Percentiles rank a stretch among this genome's conserved stretches.
phyloP scores from a whole-genome alignment of 768 basidiomycete genomes.

The Tricholoma furcatifolium region DNA sequence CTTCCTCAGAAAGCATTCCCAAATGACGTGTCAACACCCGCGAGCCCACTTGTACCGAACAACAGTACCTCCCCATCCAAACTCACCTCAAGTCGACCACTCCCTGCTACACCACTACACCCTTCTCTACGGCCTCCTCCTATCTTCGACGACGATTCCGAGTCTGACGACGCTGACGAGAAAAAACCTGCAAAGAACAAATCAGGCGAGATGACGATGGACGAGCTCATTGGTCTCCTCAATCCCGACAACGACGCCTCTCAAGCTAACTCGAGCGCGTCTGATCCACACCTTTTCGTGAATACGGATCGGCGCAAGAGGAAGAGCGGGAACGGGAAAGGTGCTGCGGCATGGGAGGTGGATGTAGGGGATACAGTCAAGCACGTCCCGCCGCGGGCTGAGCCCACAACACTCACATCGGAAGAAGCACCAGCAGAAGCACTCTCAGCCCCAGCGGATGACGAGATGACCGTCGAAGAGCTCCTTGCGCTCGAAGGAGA shows the following conservation, averaged over 20 bases:
- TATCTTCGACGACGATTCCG: neutral
- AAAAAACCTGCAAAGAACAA: neutral
- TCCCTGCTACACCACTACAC: constrained; percentile 6
- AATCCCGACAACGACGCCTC: neutral
- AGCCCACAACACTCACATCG: neutral
- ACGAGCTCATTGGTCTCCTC: constrained; percentile 6
- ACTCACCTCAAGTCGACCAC: constrained; percentile 3
- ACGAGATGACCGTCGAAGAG: constrained; percentile 18
- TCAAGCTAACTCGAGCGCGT: neutral
- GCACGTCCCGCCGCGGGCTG: neutral
- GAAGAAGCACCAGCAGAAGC: neutral
- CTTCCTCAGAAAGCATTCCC: no score
- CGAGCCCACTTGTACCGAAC: neutral
- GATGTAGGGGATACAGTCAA: constrained; percentile 16
- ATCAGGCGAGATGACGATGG: constrained; percentile 15
- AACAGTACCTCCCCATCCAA: neutral
- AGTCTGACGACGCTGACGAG: neutral
- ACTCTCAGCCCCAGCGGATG: neutral
- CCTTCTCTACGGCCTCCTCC: constrained; percentile 7
- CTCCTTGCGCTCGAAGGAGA: constrained; percentile 11
- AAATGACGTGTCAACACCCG: no score
- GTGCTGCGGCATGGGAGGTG: constrained; percentile 17
- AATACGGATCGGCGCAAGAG: neutral
- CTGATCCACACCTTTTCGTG: neutral
- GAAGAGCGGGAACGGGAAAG: constrained; percentile 1